Evolutionary conservation across 805 yeast genomes (phyloP), one percentile per base, ranked within the genome.

Genomic region (Vanderwaltozyma tropicalis): DNA sequence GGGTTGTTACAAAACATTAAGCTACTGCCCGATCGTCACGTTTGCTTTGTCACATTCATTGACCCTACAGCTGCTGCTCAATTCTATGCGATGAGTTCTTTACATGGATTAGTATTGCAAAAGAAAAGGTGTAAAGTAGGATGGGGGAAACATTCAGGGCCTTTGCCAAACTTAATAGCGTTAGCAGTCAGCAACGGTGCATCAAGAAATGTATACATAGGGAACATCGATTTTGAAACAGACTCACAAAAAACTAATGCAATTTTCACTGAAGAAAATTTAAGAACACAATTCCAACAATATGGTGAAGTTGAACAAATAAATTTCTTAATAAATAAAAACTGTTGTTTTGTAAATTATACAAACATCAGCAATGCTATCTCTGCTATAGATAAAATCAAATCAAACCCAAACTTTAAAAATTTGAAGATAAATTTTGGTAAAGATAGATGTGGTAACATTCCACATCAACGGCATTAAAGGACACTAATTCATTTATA

Each of bases 1-100:
- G 98, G 98, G 2, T 71, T 88, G 32, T 69, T 89, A 46, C 96
- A 89, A 55, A 77, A 78, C 46, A 78, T 89, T 39, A 72, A 94
- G 48, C 75, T 82, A 41, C 69, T 89, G 38, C 72, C 78, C 37
- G 96, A 86, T 53, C 75, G 89, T 45, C 95, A 84, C 53, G 89
- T 87, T 41, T 87, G 96, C 55, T 92, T 92, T 57, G 83, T 92
- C 37, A 89, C 97, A 12, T 89, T 92, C 57, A 80, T 89, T 46
- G 97, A 92, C 56, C 95, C 97, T 20, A 82, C 89, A 37, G 95
- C 96, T 2, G 97, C 97, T 1, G 96, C 96, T 1, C 97, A 89
- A 62, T 89, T 89, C 58, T 89, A 80, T 61, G 96, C 96, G 8
- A 79, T 85, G 83, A 80, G 94, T 47, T 87, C 86, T 53, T 67